These are phyloP conservation scores for Apostasia shenzhenica DNA, from an alignment of 106 monocot genomes.

Conservation along the genomic window DNA sequence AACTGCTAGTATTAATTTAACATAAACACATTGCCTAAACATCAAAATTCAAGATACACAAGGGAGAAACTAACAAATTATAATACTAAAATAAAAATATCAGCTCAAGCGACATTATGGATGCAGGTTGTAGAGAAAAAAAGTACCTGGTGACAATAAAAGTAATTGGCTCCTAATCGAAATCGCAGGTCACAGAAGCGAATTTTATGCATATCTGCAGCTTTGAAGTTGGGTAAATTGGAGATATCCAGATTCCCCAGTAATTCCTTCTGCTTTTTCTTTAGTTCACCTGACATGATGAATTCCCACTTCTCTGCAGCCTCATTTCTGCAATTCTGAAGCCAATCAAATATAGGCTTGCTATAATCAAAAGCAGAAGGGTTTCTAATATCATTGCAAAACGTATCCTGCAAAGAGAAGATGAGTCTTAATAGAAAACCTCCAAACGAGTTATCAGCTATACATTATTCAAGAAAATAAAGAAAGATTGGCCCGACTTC, in stretches of 20 bases:
- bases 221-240: constrained; percentile 51
- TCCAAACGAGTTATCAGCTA: neutral
- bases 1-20: too few species aligned
- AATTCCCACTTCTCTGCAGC: constrained; percentile 71
- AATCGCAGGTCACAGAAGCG: constrained; percentile 69
- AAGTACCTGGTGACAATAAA: constrained; percentile 91
- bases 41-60: too few species aligned
- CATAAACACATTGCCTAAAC: too few species aligned
- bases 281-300: constrained; percentile 66
- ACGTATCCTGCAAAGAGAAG: constrained; percentile 45
- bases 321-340: constrained; percentile 49
- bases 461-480: neutral
- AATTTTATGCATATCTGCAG: constrained; percentile 59
- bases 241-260: constrained; percentile 43
- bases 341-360: constrained; percentile 75
- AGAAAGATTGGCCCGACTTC: constrained; percentile 36
- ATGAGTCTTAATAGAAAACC: neutral
- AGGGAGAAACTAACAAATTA: too few species aligned
- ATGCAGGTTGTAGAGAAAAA: neutral
- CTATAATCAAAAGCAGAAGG: constrained; percentile 73
- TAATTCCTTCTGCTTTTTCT: constrained; percentile 63
- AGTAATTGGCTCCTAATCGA: constrained; percentile 79
- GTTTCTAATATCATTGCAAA: constrained; percentile 75
- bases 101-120: too few species aligned
- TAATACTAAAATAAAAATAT: too few species aligned